These are phyloP conservation scores for Triticum turgidum DNA, from an alignment of 176 grass and related monocot species.

Conservation along the genomic window DNA sequence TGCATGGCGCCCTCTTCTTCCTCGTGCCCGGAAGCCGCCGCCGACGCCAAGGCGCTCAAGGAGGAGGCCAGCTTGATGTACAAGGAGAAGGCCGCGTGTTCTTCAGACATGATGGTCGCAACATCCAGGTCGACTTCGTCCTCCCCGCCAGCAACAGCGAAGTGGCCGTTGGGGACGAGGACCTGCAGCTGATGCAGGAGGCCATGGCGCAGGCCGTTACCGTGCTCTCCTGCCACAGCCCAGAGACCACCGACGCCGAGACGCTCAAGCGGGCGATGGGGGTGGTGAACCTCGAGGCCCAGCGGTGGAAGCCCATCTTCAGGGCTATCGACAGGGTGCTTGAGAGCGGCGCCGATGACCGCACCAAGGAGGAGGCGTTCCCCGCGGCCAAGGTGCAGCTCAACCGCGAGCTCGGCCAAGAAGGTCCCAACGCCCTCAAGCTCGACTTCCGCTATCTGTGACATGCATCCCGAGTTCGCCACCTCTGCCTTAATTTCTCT, in stretches of 20 bases:
- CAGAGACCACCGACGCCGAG: not conserved
- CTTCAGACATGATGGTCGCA: too few relatives aligned
- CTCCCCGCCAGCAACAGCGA: not conserved
- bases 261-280: not conserved
- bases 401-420: not conserved
- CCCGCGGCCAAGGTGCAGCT: not conserved
- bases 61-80: too few relatives aligned
- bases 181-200: not conserved
- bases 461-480: not conserved
- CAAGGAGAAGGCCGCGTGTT: too few relatives aligned
- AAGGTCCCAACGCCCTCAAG: not conserved
- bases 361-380: not conserved
- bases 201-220: not conserved
- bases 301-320: not conserved
- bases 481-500: not conserved
- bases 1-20: too few relatives aligned
- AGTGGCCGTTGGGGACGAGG: not conserved
- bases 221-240: not conserved
- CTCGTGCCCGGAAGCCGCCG: too few relatives aligned
- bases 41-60: too few relatives aligned
- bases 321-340: not conserved
- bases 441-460: not conserved
- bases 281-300: not conserved
- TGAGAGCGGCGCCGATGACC: not conserved
- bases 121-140: too few relatives aligned